A percentile compares a stretch with the other conserved stretches of the same genome.
Conservation (phyloP, 352 stramenopile species). For the Globisporangium nodosum region DNA sequence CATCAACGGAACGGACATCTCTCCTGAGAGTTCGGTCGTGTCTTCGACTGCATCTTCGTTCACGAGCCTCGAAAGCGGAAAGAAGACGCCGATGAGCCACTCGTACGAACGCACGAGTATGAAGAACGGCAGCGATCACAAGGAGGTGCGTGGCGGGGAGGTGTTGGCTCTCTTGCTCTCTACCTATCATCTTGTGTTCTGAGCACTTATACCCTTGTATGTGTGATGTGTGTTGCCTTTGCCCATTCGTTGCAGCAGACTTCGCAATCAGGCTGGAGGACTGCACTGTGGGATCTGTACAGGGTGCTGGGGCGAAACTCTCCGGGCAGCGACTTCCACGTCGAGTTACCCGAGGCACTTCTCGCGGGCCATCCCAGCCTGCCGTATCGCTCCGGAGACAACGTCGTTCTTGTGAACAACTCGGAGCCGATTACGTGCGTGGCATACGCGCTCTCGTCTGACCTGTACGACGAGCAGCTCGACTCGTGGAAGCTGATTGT, state of each 20-base stretch:
- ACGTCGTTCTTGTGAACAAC: constrained; percentile 92
- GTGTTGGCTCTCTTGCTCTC: background rate
- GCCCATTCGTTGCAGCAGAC: constrained; percentile 1
- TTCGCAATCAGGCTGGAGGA: constrained; percentile 44
- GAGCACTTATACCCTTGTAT: background rate
- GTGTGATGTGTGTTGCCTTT: background rate
- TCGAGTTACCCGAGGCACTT: constrained; percentile 57
- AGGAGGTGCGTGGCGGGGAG: constrained; percentile 34
- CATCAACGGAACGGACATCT: constrained; percentile 25
- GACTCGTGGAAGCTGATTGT: constrained; percentile 56
- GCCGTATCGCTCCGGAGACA: constrained; percentile 81
- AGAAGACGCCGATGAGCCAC: constrained; percentile 6
- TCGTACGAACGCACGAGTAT: constrained; percentile 8
- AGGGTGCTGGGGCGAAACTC: constrained; percentile 50
- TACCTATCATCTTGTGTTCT: background rate
- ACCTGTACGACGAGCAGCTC: constrained; percentile 80
- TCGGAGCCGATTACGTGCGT: constrained; percentile 92
- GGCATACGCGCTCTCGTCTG: constrained; percentile 92
- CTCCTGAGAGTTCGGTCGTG: constrained; percentile 17
- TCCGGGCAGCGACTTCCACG: constrained; percentile 64
- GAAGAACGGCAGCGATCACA: constrained; percentile 13
- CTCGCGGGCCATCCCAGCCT: constrained; percentile 86
- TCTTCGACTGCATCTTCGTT: constrained; percentile 25
- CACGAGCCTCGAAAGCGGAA: constrained; percentile 12
- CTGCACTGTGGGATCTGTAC: constrained; percentile 67